These are phyloP conservation scores for Citeromyces hawaiiensis DNA, from an alignment of 1,139 yeast species.

Conservation along the genomic window DNA sequence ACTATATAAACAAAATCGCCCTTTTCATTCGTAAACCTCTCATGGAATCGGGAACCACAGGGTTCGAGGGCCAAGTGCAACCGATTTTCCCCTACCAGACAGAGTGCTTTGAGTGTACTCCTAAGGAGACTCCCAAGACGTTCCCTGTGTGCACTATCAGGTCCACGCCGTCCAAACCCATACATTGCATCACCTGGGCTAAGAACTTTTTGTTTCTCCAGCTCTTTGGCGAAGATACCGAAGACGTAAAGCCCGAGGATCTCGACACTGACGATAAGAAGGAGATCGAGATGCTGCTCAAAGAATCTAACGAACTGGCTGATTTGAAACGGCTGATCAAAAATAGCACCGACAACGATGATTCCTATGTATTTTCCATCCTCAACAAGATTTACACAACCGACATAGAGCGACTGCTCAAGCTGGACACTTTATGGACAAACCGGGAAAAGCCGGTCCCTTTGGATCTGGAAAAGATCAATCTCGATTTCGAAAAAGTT, in stretches of 20 bases:
- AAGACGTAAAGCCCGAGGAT: conserved; percentile 21
- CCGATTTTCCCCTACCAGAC: conserved; percentile 75
- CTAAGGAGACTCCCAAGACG: conserved; percentile 78
- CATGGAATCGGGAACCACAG: conserved; percentile 93
- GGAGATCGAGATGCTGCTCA: conserved; percentile 56
- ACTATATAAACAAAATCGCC: conserved; percentile 78
- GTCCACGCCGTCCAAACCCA: conserved; percentile 92
- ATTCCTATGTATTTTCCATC: conserved; percentile 26
- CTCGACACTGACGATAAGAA: conserved; percentile 48
- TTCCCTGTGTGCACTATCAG: conserved; percentile 95
- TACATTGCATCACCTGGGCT: conserved; percentile 97
- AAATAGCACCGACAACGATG: conserved; percentile 14
- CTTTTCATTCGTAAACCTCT: conserved; percentile 62
- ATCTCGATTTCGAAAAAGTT: conserved; percentile 10
- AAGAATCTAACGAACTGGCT: conserved; percentile 66
- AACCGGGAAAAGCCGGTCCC: conserved; percentile 58
- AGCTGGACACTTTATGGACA: conserved; percentile 72
- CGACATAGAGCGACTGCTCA: conserved; percentile 64
- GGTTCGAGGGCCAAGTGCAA: conserved; percentile 85
- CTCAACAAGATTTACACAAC: conserved; percentile 41
- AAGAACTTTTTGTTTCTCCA: conserved; percentile 79
- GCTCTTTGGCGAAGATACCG: conserved; percentile 49
- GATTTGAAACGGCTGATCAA: conserved; percentile 40
- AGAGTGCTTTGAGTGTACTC: conserved; percentile 89
- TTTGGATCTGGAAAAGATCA: conserved; percentile 20